These are phyloP conservation scores for Ormosia emarginata DNA, from an alignment of 306 rosid species.

Conservation along the genomic window DNA sequence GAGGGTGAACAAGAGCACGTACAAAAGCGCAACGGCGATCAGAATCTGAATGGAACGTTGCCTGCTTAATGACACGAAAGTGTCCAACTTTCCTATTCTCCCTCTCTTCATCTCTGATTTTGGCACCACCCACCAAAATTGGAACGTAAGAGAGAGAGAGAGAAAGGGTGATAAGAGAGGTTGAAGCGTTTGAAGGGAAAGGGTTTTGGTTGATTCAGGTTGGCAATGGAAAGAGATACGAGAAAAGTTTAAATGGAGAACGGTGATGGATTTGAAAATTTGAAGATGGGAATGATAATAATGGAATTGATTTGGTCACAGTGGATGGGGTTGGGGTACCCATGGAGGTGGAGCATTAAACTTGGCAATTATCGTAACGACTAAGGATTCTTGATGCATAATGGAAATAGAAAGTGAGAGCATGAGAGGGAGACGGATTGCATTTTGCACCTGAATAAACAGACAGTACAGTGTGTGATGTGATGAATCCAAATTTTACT, in stretches of 20 bases:
- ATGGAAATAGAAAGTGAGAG: neutral
- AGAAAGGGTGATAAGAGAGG: neutral
- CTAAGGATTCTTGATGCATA: neutral
- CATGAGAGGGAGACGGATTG: neutral
- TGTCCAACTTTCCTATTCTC: conserved; percentile 41
- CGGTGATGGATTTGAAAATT: neutral
- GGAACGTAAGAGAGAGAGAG: neutral
- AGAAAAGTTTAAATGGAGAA: neutral
- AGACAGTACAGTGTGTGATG: neutral
- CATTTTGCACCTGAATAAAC: neutral
- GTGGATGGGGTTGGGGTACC: neutral
- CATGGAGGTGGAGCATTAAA: neutral
- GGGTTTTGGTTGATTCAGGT: neutral
- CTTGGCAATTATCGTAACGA: neutral
- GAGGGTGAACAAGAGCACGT: conserved; percentile 49
- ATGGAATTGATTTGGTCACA: neutral
- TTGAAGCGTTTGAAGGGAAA: neutral
- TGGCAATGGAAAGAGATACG: conserved; percentile 23
- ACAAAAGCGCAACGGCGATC: conserved; percentile 47
- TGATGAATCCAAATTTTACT: neutral
- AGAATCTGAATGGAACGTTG: conserved; percentile 76
- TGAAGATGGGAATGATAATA: neutral
- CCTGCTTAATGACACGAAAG: conserved; percentile 43
- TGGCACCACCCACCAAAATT: neutral
- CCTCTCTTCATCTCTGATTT: conserved; percentile 57